Evolutionary conservation across 2,329 filamentous ascomycete species (phyloP).

Genomic region (Fusarium oxysporum): DNA sequence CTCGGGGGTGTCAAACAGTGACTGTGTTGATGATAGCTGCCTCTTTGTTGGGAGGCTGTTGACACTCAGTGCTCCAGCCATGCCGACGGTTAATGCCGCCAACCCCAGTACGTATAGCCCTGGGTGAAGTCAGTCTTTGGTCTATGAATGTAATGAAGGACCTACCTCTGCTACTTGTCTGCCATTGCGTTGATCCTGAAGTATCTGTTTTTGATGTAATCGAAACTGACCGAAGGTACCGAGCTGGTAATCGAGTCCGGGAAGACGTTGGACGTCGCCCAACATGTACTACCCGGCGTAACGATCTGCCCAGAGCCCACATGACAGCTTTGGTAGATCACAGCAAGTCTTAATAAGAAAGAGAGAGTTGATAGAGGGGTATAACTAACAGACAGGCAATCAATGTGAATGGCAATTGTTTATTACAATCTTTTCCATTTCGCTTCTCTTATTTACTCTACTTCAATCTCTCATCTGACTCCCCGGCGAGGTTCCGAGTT

Average conservation of each 20-base stretch:
- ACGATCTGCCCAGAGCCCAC: neutral
- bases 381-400: neutral
- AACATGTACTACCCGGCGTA: rapidly evolving
- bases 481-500: rapidly evolving
- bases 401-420: too few relatives aligned
- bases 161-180: neutral
- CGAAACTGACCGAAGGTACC: rapidly evolving
- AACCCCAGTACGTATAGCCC: neutral
- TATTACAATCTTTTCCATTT: too few relatives aligned
- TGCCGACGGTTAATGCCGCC: neutral
- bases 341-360: rapidly evolving
- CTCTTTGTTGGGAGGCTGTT: rapidly evolving
- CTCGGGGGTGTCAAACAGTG: neutral
- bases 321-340: neutral
- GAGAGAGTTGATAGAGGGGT: rapidly evolving
- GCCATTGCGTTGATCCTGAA: rapidly evolving
- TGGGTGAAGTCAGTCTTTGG: rapidly evolving
- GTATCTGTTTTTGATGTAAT: rapidly evolving
- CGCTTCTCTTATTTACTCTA: neutral
- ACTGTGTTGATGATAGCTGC: neutral
- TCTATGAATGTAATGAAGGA: rapidly evolving
- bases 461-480: neutral
- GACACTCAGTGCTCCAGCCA: rapidly evolving
- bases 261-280: rapidly evolving
- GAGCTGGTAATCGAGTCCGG: rapidly evolving